These are phyloP conservation scores for Plantago ovata DNA, from an alignment of 257 asterid species.

Conservation along the genomic window DNA sequence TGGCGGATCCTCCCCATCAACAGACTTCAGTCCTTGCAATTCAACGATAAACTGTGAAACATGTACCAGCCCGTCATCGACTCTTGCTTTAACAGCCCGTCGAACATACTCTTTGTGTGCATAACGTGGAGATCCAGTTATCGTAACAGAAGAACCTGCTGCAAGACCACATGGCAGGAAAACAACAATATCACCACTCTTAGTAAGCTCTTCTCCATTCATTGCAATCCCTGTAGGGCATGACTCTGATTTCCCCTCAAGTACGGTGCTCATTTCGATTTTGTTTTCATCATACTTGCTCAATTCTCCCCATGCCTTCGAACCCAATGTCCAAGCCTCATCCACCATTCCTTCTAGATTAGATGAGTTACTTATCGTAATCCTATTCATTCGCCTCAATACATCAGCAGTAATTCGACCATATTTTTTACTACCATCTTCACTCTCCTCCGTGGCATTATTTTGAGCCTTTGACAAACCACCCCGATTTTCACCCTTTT, in stretches of 20 bases:
- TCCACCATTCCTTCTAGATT: conserved; percentile 73
- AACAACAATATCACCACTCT: conserved; percentile 46
- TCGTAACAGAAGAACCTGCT: conserved; percentile 90
- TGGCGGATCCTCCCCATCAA: conserved; percentile 98
- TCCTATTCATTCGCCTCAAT: conserved; percentile 47
- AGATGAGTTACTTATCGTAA: conserved; percentile 39
- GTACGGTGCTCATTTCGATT: conserved; percentile 55
- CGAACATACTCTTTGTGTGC: conserved; percentile 95
- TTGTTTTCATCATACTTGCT: conserved; percentile 51
- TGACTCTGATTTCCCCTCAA: conserved; percentile 84
- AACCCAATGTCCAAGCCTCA: conserved; percentile 88
- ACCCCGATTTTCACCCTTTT: conserved; percentile 36
- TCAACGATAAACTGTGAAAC: conserved; percentile 93
- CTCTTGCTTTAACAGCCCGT: conserved; percentile 53
- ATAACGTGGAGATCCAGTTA: conserved; percentile 77
- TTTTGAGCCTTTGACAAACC: conserved; percentile 29
- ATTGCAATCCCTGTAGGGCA: conserved; percentile 85
- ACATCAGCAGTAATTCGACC: conserved; percentile 79
- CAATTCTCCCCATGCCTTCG: conserved; percentile 88
- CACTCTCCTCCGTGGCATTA: conserved; percentile 28
- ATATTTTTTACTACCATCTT: conserved; percentile 31
- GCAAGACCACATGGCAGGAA: conserved; percentile 97
- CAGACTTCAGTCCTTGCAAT: conserved; percentile 90
- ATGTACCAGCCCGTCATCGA: conserved; percentile 49
- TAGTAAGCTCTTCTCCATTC: conserved; percentile 57